Base-by-base conservation (phyloP, 192 early-diverging fungal genomes). In the Rhizophagus clarus region DNA sequence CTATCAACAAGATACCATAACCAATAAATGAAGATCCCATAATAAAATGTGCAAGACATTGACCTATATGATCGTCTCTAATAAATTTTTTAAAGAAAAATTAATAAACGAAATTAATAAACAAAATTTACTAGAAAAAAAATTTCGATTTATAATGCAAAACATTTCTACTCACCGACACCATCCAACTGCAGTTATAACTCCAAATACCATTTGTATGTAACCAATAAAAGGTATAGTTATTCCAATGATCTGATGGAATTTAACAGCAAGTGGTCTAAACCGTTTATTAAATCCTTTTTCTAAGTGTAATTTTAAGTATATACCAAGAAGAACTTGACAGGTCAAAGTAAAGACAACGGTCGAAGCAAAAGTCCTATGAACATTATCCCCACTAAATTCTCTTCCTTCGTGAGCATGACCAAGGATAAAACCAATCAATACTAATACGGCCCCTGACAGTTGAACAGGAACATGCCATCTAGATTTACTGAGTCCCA, bases 1-100 rank as follows among this genome's bases (percentile, higher is more conserved):
- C 67, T 32, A 93, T 78, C 63, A 91, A 79, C 60, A 89, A 85
- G 11, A 93, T 85, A 66, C 91, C 91, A 81, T 93, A 93, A 15
- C 83, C 90, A 42, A 91, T 81, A 83, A 93, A 93, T 61, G 91
- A 91, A 45, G 89, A 90, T 40, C 91, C 91, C 91, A 93, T 93
- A 73, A 93, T 93, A 76, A 91, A 88, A 79, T 93, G 91, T 3
- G 91, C 91, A 74, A 93, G 79, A 62, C 91, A 93, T 77, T 93
- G 91, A 26, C 90, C 91, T 6, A 86, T 84, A 68, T 85, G 84
- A 3, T 90, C 91, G 11, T 40, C 49, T 20, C 32, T 34, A 61
- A 7, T 56, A 31, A 74, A 11, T 45, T 45, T 45, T 45, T 45
- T 45, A n/a, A n/a, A n/a, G n/a, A n/a, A n/a, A n/a, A n/a, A n/a